These are phyloP conservation scores for Acanthochlamys bracteata DNA, from an alignment of 106 monocot genomes.

Conservation along the genomic window DNA sequence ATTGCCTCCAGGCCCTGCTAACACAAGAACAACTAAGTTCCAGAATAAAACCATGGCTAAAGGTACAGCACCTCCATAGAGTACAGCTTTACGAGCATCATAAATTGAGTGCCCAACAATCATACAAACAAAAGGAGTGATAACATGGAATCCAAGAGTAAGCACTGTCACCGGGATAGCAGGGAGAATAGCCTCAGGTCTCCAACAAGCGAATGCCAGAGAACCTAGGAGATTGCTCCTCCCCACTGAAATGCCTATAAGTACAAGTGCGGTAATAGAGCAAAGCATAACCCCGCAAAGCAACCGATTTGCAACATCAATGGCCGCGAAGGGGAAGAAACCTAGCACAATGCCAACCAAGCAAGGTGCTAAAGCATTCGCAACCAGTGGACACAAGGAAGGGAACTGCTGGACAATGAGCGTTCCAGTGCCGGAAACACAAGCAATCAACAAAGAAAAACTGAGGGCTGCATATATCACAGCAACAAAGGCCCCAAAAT, in stretches of 20 bases:
- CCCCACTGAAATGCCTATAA: slow-evolving; percentile 47
- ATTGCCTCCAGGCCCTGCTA: slow-evolving; percentile 19
- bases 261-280: slow-evolving; percentile 47
- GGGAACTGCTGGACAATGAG: slow-evolving; percentile 42
- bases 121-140: slow-evolving; percentile 75
- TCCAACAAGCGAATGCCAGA: slow-evolving; percentile 40
- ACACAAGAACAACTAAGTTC: slow-evolving; percentile 61
- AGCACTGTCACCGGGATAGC: slow-evolving; percentile 69
- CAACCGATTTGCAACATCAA: slow-evolving; percentile 44
- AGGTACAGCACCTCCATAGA: slow-evolving; percentile 58
- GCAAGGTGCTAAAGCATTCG: slow-evolving; percentile 26
- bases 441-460: slow-evolving; percentile 69
- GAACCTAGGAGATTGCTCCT: slow-evolving; percentile 35
- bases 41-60: slow-evolving; percentile 73
- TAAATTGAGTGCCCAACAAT: slow-evolving; percentile 34
- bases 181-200: slow-evolving; percentile 27
- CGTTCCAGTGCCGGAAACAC: slow-evolving; percentile 66
- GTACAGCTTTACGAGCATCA: slow-evolving; percentile 55
- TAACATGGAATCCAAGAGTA: slow-evolving; percentile 79
- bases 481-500: slow-evolving; percentile 44
- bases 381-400: slow-evolving; percentile 21
- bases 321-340: slow-evolving; percentile 58
- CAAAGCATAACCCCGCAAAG: slow-evolving; percentile 58
- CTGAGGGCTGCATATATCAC: slow-evolving; percentile 56
- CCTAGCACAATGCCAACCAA: slow-evolving; percentile 32